These are phyloP conservation scores for Globisporangium nagaii DNA, from an alignment of 352 stramenopile species.

Conservation along the genomic window DNA sequence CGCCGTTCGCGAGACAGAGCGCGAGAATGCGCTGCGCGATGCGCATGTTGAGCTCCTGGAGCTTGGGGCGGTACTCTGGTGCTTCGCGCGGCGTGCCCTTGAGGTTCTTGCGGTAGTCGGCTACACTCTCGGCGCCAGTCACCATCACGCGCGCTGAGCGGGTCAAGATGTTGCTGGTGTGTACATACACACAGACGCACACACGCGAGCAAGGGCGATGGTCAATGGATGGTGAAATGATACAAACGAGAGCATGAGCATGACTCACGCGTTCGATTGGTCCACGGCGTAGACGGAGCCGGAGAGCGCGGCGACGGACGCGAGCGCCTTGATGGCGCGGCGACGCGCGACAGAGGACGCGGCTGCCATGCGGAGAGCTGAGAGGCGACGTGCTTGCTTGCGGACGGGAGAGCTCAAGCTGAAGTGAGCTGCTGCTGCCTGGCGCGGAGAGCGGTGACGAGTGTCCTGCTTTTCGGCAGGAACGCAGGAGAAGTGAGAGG, in stretches of 20 bases:
- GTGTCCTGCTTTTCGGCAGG: background rate
- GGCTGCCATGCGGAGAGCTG: background rate
- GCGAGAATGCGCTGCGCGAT: constrained; percentile 85
- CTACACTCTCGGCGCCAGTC: constrained; percentile 34
- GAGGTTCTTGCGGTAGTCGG: constrained; percentile 54
- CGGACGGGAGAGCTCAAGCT: background rate
- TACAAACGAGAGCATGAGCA: background rate
- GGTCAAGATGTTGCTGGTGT: constrained; percentile 46
- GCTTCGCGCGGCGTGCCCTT: constrained; percentile 30
- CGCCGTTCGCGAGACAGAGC: constrained; percentile 91
- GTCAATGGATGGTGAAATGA: background rate
- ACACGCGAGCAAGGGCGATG: background rate
- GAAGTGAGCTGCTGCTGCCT: background rate
- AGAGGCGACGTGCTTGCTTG: background rate
- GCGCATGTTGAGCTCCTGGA: constrained; percentile 66
- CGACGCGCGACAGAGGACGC: background rate
- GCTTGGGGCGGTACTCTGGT: constrained; percentile 50
- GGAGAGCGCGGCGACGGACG: constrained; percentile 19
- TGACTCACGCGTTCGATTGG: constrained; percentile 39
- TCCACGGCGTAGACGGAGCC: constrained; percentile 34
- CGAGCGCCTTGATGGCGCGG: constrained; percentile 9
- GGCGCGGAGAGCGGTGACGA: too few species aligned
- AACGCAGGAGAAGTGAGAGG: background rate
- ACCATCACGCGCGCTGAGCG: constrained; percentile 55
- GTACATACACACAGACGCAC: background rate